Evolutionary conservation across 306 rosid species (phyloP).

Genomic region (Fagus crenata): DNA sequence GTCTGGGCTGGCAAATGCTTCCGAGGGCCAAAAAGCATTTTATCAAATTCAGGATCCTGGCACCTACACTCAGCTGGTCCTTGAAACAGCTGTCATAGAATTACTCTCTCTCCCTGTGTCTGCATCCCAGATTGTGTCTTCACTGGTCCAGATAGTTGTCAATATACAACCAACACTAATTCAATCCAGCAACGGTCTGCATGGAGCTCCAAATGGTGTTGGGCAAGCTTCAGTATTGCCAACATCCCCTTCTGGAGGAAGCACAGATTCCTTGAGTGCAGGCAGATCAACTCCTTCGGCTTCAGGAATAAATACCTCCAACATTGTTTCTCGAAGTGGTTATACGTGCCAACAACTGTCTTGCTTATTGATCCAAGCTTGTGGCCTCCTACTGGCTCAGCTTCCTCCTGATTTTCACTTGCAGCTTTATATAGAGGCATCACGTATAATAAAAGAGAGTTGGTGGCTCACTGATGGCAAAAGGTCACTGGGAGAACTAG

Average conservation of each 20-base stretch:
- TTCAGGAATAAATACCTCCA: slow-evolving; percentile 84
- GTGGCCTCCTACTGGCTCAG: slow-evolving; percentile 95
- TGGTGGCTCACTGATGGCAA: slow-evolving; percentile 96
- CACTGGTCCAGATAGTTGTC: slow-evolving; percentile 84
- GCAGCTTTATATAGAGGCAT: slow-evolving; percentile 84
- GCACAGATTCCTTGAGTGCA: slow-evolving; percentile 91
- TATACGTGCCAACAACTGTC: slow-evolving; percentile 93
- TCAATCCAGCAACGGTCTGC: slow-evolving; percentile 81
- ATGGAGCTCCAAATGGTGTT: slow-evolving; percentile 68
- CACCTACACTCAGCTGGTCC: slow-evolving; percentile 87
- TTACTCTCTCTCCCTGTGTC: slow-evolving; percentile 91
- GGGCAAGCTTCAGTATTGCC: slow-evolving; percentile 90
- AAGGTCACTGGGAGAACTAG: slow-evolving; percentile 71
- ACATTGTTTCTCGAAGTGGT: slow-evolving; percentile 91
- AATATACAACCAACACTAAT: slow-evolving; percentile 90
- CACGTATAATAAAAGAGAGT: slow-evolving; percentile 88
- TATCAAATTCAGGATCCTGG: slow-evolving; percentile 99
- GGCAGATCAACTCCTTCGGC: slow-evolving; percentile 81
- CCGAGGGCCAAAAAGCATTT: slow-evolving; percentile 83
- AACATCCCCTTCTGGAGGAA: slow-evolving; percentile 97
- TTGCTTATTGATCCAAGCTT: slow-evolving; percentile 93
- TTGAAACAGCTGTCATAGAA: slow-evolving; percentile 95
- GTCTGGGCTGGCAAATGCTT: slow-evolving; percentile 67
- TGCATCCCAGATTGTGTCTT: slow-evolving; percentile 80
- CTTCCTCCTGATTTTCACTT: slow-evolving; percentile 90